Evolutionary conservation across 257 asterid genomes (phyloP).

Genomic region (Asclepias syriaca): DNA sequence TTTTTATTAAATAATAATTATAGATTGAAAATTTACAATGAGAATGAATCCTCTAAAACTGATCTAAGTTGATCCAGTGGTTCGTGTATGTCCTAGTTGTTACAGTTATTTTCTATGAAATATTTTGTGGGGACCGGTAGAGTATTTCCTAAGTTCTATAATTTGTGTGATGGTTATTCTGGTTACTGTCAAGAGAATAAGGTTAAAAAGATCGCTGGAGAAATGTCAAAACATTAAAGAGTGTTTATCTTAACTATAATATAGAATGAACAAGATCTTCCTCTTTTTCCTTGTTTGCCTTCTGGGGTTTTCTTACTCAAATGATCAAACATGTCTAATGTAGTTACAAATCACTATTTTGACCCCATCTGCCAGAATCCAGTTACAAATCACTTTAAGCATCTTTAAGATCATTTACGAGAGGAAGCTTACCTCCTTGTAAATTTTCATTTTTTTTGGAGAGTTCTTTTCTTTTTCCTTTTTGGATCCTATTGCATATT

Average conservation of each 20-base stretch:
- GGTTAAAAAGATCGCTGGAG: not conserved
- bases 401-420: not conserved
- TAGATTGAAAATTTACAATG: not conserved
- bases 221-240: not conserved
- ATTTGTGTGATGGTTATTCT: not conserved
- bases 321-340: not conserved
- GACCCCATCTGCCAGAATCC: not conserved
- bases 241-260: not conserved
- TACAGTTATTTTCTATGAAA: not conserved
- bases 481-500: not conserved
- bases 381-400: not conserved
- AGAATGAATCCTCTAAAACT: not conserved
- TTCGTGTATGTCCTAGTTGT: not conserved
- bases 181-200: not conserved
- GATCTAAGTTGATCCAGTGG: not conserved
- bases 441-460: not conserved
- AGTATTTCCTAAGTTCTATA: not conserved
- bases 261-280: not conserved
- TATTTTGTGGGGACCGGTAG: not conserved
- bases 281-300: not conserved
- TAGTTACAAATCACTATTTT: no score
- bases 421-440: not conserved
- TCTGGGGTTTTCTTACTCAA: not conserved
- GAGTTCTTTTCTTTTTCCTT: no score
- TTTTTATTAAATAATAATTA: not conserved